Conservation (phyloP, 2,329 filamentous ascomycete genomes). For the Tolypocladium capitatum region DNA sequence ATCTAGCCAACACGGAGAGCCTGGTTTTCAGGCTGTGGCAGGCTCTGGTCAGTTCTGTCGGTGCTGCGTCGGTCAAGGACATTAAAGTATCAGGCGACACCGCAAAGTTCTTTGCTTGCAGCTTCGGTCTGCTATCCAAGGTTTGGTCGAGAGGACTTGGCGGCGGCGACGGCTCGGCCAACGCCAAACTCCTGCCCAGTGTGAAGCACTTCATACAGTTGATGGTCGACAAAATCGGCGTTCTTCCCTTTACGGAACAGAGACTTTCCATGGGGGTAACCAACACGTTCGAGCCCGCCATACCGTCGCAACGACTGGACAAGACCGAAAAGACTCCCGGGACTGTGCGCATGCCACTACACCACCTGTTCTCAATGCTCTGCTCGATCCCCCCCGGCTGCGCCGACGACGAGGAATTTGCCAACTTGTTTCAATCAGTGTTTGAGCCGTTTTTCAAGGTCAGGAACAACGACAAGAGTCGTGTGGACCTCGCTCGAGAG, state of each 20-base stretch:
- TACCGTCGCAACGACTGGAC: conserved; percentile 49
- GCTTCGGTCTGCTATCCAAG: conserved; percentile 55
- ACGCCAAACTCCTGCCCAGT: conserved; percentile 39
- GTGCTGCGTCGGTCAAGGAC: conserved; percentile 65
- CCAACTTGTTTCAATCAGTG: conserved; percentile 33
- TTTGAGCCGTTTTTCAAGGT: conserved; percentile 46
- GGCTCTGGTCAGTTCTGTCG: conserved; percentile 47
- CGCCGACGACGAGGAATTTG: conserved; percentile 31
- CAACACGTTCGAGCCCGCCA: conserved; percentile 49
- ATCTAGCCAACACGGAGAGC: conserved; percentile 48
- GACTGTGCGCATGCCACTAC: conserved; percentile 44
- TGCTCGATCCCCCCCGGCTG: conserved; percentile 34
- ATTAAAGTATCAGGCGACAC: conserved; percentile 80
- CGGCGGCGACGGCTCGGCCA: conserved; percentile 30
- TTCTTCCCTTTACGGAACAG: conserved; percentile 51
- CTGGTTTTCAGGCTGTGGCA: conserved; percentile 42
- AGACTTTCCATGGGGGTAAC: conserved; percentile 35
- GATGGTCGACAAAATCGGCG: conserved; percentile 38
- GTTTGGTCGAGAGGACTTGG: conserved; percentile 41
- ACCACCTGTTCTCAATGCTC: conserved; percentile 52
- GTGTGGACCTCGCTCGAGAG: conserved; percentile 34
- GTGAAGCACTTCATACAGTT: conserved; percentile 36
- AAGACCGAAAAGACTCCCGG: conserved; percentile 38
- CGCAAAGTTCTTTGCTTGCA: conserved; percentile 60
- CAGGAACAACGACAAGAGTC: conserved; percentile 29